Conservation (phyloP, 23 red algal genomes). For the Cyanidiococcus yangmingshanensis region DNA sequence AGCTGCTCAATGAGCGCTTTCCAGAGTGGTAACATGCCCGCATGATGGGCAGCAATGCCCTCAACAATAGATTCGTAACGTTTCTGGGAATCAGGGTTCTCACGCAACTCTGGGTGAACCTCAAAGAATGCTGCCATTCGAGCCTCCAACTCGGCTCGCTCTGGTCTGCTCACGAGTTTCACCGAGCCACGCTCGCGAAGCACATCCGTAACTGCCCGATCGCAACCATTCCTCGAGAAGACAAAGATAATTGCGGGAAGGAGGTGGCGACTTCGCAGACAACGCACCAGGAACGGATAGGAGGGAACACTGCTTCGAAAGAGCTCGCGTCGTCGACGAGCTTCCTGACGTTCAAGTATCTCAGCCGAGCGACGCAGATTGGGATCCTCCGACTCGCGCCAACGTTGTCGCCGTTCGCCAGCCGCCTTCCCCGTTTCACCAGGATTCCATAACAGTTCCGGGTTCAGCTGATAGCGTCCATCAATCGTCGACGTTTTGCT, state of each 20-base stretch:
- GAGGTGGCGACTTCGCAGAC: conserved; percentile 40
- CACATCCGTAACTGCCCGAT: conserved; percentile 49
- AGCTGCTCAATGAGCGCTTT: conserved; percentile 81
- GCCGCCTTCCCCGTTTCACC: background rate
- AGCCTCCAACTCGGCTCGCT: conserved; percentile 30
- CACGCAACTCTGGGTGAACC: conserved; percentile 42
- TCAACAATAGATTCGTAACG: conserved; percentile 39
- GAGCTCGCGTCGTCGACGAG: background rate
- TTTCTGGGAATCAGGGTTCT: conserved; percentile 30
- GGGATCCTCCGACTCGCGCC: background rate
- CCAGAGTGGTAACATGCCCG: conserved; percentile 91
- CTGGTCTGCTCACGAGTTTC: conserved; percentile 34
- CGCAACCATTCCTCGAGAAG: conserved; percentile 81
- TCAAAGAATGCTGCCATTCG: conserved; percentile 51
- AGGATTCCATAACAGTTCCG: background rate
- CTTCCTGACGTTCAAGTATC: background rate
- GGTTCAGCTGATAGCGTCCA: conserved; percentile 1
- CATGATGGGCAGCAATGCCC: conserved; percentile 91
- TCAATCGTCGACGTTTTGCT: background rate
- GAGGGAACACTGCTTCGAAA: conserved; percentile 42
- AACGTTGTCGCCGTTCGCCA: background rate
- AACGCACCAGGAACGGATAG: conserved; percentile 58
- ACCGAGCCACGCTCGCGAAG: conserved; percentile 16
- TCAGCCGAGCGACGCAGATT: background rate
- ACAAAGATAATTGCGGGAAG: conserved; percentile 95